These are phyloP conservation scores for Hericium alpestre DNA, from an alignment of 768 basidiomycete species.

Conservation along the genomic window DNA sequence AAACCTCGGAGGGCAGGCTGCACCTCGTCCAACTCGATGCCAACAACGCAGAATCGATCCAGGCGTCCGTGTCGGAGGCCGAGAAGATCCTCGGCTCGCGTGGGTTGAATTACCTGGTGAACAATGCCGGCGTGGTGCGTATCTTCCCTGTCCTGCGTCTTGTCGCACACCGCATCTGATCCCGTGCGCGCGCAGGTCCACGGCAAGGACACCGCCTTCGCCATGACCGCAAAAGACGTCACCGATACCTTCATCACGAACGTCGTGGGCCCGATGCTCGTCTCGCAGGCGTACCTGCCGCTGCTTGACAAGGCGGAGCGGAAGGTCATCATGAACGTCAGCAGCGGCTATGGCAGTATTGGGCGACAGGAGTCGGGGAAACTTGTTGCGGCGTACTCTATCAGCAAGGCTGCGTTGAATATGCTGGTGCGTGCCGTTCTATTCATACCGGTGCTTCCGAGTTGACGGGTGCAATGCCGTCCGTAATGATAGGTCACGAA, in stretches of 20 bases:
- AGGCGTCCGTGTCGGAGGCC: constrained; percentile 15
- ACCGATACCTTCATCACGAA: constrained; percentile 19
- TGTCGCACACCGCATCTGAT: constrained; percentile 2
- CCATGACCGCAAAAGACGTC: constrained; percentile 16
- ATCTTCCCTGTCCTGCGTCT: neutral
- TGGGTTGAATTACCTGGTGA: constrained; percentile 30
- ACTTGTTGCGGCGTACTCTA: constrained; percentile 23
- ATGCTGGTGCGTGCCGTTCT: constrained; percentile 24
- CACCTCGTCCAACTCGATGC: constrained; percentile 26
- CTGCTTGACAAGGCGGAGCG: constrained; percentile 21
- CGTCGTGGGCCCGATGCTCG: constrained; percentile 26
- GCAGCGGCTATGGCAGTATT: constrained; percentile 24
- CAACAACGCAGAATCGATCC: constrained; percentile 18
- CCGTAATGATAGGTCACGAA: constrained; percentile 11
- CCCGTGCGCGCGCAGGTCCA: neutral
- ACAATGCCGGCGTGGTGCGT: constrained; percentile 29
- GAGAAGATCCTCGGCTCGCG: constrained; percentile 17
- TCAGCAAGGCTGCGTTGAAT: constrained; percentile 29
- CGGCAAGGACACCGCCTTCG: constrained; percentile 18
- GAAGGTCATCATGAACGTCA: constrained; percentile 26
- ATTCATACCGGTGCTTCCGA: neutral
- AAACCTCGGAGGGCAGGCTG: constrained; percentile 18
- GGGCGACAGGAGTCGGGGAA: constrained; percentile 17
- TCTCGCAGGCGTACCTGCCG: constrained; percentile 24
- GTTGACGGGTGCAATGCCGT: neutral